Conservation (phyloP, 2,329 filamentous ascomycete genomes). For the Bretziella fagacearum region DNA sequence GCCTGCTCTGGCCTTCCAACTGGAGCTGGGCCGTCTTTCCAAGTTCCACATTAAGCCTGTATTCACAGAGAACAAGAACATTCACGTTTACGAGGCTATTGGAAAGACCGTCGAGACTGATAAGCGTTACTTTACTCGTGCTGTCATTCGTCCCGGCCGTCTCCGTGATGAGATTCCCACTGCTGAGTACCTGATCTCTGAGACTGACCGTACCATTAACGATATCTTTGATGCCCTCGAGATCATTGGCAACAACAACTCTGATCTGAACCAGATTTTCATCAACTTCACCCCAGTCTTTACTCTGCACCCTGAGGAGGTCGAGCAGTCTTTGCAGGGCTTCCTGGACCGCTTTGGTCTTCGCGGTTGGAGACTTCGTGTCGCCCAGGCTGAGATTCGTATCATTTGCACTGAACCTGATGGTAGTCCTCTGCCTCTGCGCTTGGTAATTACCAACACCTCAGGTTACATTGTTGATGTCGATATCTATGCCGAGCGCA, state of each 20-base stretch:
- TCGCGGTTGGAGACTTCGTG: constrained; percentile 87
- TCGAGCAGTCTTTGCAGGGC: constrained; percentile 80
- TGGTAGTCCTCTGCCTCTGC: constrained; percentile 74
- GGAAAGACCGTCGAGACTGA: constrained; percentile 91
- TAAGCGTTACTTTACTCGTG: constrained; percentile 96
- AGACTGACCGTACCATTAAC: constrained; percentile 90
- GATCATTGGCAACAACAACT: constrained; percentile 98
- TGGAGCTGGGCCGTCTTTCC: constrained; percentile 79
- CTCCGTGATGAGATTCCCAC: constrained; percentile 95
- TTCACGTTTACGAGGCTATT: constrained; percentile 93
- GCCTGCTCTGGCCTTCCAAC: constrained; percentile 93
- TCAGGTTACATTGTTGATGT: constrained; percentile 96
- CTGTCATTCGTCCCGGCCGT: constrained; percentile 82
- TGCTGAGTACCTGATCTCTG: constrained; percentile 94
- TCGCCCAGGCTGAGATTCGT: constrained; percentile 93
- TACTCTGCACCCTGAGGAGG: constrained; percentile 73
- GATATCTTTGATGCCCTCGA: constrained; percentile 95
- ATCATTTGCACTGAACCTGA: constrained; percentile 88
- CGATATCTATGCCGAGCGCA: constrained; percentile 93
- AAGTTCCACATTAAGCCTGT: constrained; percentile 98
- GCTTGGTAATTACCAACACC: constrained; percentile 94
- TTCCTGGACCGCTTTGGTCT: constrained; percentile 95
- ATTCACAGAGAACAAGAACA: constrained; percentile 97
- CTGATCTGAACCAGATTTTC: constrained; percentile 98
- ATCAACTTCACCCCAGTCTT: constrained; percentile 98